phyloP scores from a whole-genome alignment of 2,329 filamentous ascomycete species.

The Didymella sp. region DNA sequence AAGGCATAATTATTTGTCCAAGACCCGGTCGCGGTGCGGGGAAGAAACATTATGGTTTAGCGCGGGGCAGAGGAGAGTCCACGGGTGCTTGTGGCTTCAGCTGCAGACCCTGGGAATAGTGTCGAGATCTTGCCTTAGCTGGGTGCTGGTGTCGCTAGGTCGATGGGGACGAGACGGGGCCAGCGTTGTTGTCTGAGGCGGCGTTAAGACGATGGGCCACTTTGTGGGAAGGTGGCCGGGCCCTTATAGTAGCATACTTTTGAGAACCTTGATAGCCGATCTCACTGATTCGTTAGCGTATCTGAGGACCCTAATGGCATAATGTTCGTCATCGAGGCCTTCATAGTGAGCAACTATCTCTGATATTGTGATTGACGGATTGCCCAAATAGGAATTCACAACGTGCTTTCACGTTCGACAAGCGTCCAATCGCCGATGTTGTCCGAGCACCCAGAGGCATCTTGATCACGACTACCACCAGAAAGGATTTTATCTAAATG shows the following conservation, averaged over 20 bases:
- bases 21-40: constrained; percentile 5
- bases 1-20: constrained; percentile 1
- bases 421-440: too few species aligned
- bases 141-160: not conserved
- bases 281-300: not conserved
- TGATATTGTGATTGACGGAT: too few species aligned
- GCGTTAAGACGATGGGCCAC: not conserved
- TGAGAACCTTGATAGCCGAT: constrained; percentile 19
- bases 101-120: not conserved
- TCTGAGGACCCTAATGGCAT: constrained; percentile 9
- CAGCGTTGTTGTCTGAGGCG: not conserved
- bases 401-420: too few species aligned
- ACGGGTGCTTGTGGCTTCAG: constrained; percentile 1
- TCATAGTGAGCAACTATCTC: not conserved
- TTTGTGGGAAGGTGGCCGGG: not conserved
- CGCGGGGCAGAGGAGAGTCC: constrained; percentile 9
- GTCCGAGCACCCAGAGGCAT: too few species aligned
- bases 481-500: too few species aligned
- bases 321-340: not conserved
- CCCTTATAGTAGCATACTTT: constrained; percentile 13
- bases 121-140: constrained; percentile 2
- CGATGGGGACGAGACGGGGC: not conserved
- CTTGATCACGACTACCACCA: too few species aligned
- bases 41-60: too few species aligned
- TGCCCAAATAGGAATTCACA: too few species aligned